Evolutionary conservation across 2,329 filamentous ascomycete species (phyloP), one percentile per base, ranked within the genome.

Genomic region (Nigrospora sphaerica): DNA sequence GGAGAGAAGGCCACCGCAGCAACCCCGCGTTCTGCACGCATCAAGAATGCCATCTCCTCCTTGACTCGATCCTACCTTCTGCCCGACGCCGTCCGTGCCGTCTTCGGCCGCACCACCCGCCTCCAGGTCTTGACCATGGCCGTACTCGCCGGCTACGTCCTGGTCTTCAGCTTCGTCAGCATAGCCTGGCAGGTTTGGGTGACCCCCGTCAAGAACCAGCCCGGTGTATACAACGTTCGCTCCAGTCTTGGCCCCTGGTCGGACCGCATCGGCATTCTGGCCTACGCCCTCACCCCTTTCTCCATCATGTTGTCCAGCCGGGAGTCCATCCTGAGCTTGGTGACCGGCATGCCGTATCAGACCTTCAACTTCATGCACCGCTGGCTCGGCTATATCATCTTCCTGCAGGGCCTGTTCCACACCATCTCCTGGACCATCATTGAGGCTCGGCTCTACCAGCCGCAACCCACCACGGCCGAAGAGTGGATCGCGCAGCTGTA

Each of bases 331-430:
- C 73, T 90, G 4, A 85, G 81, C 1, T 60, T 86, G 13, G 62
- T 88, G 42, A 90, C 85, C 0, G 86, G 86, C 1, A 71, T 90
- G 1, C 85, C 86, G 0, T 88, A 88, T 57, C 85, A 89, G 54
- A 80, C 77, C 56, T 88, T 90, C 72, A 83, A 86, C 63, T 90
- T 90, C 58, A 67, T 90, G 17, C 86, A 89, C 61, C 81, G 85
- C 32, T 90, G 86, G 86, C 68, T 83, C 0, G 86, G 86, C 7
- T 84, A 85, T 50, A 73, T 90, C 56, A 88, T 91, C 52, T 77
- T 87, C 45, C 60, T 79, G 0, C 86, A 90, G 59, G 76, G 79
- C 3, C 65, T 73, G 11, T 62, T 90, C 2, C 86, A 91, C 60
- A 88, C 85, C 1, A 73, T 90, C 23, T 76, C 72, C 45, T 90